Conservation (phyloP, 352 stramenopile species). For the Aphanomyces euteiches region DNA sequence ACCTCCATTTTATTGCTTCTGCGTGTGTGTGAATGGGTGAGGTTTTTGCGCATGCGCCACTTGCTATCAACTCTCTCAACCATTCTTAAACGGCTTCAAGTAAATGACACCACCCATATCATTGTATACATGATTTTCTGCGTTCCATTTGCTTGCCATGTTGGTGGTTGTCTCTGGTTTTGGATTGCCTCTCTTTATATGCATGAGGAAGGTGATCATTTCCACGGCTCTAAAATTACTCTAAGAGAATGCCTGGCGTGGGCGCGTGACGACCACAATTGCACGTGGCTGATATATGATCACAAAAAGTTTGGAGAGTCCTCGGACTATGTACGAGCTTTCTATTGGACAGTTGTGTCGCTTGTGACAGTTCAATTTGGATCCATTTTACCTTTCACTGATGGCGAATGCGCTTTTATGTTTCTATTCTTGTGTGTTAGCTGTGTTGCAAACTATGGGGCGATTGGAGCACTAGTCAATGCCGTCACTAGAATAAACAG, state of each 20-base stretch:
- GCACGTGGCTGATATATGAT: conserved; percentile 67
- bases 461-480: conserved; percentile 43
- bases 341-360: conserved; percentile 71
- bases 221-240: conserved; percentile 31
- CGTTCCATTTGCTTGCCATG: conserved; percentile 17
- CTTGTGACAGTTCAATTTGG: conserved; percentile 71
- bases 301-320: conserved; percentile 53
- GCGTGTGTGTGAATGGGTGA: conserved; percentile 20
- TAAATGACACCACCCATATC: conserved; percentile 19
- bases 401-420: conserved; percentile 58
- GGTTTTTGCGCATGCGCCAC: conserved; percentile 12
- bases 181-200: not conserved
- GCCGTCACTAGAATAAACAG: conserved; percentile 23
- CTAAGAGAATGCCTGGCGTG: conserved; percentile 42
- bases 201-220: not conserved
- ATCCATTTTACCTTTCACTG: conserved; percentile 70
- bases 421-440: conserved; percentile 60
- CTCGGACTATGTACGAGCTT: conserved; percentile 49
- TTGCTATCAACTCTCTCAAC: conserved; percentile 4
- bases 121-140: conserved; percentile 23
- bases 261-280: conserved; percentile 40
- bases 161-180: conserved; percentile 11
- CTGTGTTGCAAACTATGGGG: conserved; percentile 68
- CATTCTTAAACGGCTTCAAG: conserved; percentile 14
- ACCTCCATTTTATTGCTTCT: not conserved